These are phyloP conservation scores for Flaveria robusta DNA, from an alignment of 129 eudicot species.

Conservation along the genomic window DNA sequence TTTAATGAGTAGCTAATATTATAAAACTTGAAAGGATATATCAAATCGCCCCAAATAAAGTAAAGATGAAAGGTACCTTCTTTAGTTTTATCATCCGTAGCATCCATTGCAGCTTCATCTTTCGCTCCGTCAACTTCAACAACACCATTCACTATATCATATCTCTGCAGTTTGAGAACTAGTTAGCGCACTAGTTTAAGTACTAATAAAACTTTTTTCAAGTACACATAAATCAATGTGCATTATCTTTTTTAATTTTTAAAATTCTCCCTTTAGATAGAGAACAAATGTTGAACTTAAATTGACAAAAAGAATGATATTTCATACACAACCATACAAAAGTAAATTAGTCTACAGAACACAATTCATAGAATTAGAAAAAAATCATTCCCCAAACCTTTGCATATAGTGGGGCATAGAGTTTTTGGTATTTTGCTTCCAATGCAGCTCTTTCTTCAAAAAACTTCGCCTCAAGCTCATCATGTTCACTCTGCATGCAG, in stretches of 20 bases:
- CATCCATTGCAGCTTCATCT: conserved; percentile 46
- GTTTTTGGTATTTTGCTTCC: conserved; percentile 79
- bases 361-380: neutral
- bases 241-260: neutral
- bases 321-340: neutral
- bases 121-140: conserved; percentile 65
- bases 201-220: neutral
- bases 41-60: neutral
- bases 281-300: neutral
- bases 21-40: neutral
- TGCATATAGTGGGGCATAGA: conserved; percentile 69
- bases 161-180: conserved; percentile 51
- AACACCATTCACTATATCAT: conserved; percentile 74
- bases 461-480: conserved; percentile 77
- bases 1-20: neutral
- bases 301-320: neutral
- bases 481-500: conserved; percentile 57
- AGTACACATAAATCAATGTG: neutral
- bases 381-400: conserved; percentile 42
- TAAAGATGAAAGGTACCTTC: conserved; percentile 41
- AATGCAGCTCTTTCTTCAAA: conserved; percentile 82
- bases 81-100: conserved; percentile 38
- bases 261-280: neutral
- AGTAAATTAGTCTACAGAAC: neutral
- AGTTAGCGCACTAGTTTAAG: neutral